phyloP scores from a whole-genome alignment of 2,329 filamentous ascomycete genomes.

The Pseudogymnoascus sp. region DNA sequence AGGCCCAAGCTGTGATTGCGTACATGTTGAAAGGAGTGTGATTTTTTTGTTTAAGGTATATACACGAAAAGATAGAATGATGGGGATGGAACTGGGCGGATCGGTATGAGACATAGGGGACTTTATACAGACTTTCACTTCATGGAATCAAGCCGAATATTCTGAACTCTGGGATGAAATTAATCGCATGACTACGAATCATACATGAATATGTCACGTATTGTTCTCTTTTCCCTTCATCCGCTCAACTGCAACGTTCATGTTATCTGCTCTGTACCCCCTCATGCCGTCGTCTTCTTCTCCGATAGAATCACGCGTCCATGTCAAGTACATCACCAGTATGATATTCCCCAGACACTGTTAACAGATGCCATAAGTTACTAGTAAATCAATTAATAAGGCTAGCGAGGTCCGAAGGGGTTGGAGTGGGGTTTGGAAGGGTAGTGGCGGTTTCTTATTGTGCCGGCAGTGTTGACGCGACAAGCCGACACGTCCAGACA shows the following conservation, averaged over 20 bases:
- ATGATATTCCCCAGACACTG: background rate
- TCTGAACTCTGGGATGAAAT: background rate
- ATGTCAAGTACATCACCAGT: background rate
- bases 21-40: constrained; percentile 22
- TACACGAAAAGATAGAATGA: background rate
- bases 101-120: background rate
- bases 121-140: background rate
- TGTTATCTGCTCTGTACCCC: background rate
- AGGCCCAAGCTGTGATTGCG: constrained; percentile 21
- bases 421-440: background rate
- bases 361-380: background rate
- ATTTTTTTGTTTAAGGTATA: background rate
- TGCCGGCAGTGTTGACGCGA: background rate
- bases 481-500: background rate
- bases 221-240: background rate
- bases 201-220: constrained; percentile 3
- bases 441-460: background rate
- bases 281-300: background rate
- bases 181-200: background rate
- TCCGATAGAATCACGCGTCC: background rate
- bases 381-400: background rate
- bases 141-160: background rate
- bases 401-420: background rate
- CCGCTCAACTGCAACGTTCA: constrained; percentile 8
- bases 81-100: background rate